phyloP scores from a whole-genome alignment of 2,329 filamentous ascomycete genomes.

The Talaromyces atroroseus region DNA sequence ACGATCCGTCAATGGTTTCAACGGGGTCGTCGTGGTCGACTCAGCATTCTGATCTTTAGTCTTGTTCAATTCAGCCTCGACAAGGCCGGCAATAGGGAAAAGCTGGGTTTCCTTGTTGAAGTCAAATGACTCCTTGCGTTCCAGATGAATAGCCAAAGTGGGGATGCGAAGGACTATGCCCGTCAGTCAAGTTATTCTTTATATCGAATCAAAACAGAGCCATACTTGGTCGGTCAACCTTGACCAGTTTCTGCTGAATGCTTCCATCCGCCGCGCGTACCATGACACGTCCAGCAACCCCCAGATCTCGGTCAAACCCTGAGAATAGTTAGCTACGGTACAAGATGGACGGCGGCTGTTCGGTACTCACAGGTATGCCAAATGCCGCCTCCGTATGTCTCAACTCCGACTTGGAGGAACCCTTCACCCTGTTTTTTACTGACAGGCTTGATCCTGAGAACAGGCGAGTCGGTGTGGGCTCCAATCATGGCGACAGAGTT shows the following conservation, averaged over 20 bases:
- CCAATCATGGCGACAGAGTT: conserved; percentile 90
- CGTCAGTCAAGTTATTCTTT: neutral
- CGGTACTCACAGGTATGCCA: conserved; percentile 77
- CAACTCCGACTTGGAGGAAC: conserved; percentile 90
- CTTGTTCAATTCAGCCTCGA: conserved; percentile 81
- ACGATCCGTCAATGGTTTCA: conserved; percentile 71
- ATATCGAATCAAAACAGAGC: neutral
- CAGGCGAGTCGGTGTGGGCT: conserved; percentile 92
- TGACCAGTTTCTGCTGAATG: conserved; percentile 78
- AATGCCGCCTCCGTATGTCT: conserved; percentile 93
- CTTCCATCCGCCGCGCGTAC: conserved; percentile 67
- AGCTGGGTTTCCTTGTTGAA: conserved; percentile 98
- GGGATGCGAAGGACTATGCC: conserved; percentile 71
- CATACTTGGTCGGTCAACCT: conserved; percentile 73
- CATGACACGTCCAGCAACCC: conserved; percentile 82
- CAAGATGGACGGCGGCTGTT: neutral
- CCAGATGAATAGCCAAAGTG: conserved; percentile 88
- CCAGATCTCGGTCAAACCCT: conserved; percentile 91
- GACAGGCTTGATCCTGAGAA: conserved; percentile 86
- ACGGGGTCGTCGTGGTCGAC: conserved; percentile 36
- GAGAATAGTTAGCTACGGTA: conserved; percentile 10
- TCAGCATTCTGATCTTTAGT: conserved; percentile 46
- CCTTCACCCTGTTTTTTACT: conserved; percentile 82
- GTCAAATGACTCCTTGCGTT: conserved; percentile 76
- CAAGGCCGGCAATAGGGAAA: conserved; percentile 85